Conservation (phyloP, 371 early-diverging fungal species). For the Mucor plumbeus region DNA sequence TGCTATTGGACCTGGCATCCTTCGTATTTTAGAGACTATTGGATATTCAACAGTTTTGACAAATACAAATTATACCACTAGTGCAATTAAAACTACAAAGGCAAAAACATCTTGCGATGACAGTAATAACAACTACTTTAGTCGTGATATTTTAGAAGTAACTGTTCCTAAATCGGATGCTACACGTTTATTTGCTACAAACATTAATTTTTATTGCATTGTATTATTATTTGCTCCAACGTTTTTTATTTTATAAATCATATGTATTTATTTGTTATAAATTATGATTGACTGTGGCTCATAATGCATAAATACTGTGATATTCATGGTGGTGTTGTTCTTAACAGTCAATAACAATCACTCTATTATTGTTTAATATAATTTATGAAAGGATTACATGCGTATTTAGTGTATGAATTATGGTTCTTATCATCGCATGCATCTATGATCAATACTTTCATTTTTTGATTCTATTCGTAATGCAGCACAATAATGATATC, state of each 20-base stretch:
- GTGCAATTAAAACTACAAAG: slow-evolving; percentile 20
- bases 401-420: no score
- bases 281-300: no score
- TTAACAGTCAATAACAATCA: no score
- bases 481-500: no score
- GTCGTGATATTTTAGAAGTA: background rate
- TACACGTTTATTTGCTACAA: background rate
- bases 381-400: no score
- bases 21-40: slow-evolving; percentile 42
- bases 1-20: slow-evolving; percentile 43
- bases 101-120: slow-evolving; percentile 20
- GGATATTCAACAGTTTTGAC: slow-evolving; percentile 44
- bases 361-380: no score
- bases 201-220: background rate
- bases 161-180: background rate
- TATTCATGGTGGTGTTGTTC: no score
- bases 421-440: no score
- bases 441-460: no score
- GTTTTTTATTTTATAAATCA: background rate
- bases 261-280: background rate
- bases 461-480: no score
- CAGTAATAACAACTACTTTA: background rate
- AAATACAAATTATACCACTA: slow-evolving; percentile 31
- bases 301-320: no score
- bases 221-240: background rate